Evolutionary conservation across 306 rosid genomes (phyloP).

Genomic region (Delonix regia): DNA sequence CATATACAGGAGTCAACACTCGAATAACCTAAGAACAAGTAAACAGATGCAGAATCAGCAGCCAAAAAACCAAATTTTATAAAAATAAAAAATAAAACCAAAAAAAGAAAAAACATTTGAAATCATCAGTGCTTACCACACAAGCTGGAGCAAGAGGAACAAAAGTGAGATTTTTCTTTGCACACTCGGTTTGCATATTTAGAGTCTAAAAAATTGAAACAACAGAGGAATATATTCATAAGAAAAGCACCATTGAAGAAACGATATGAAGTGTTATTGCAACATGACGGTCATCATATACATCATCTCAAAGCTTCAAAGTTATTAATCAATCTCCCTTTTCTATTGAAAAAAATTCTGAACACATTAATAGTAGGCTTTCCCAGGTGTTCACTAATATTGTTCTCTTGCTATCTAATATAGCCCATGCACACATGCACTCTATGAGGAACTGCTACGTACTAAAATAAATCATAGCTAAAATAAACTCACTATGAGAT

Average conservation of each 20-base stretch:
- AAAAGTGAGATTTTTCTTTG: constrained; percentile 84
- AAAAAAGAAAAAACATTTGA: neutral
- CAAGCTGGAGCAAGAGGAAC: constrained; percentile 97
- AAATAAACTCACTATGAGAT: neutral
- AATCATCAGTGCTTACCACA: constrained; percentile 70
- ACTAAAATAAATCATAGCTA: neutral
- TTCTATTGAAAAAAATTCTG: neutral
- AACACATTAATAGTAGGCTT: neutral
- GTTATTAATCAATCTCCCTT: neutral
- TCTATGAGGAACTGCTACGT: neutral
- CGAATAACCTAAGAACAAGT: constrained; percentile 73
- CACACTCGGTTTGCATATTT: constrained; percentile 65
- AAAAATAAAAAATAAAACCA: too few relatives aligned
- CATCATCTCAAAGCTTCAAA: constrained; percentile 8
- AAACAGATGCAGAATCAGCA: constrained; percentile 26
- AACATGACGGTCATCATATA: constrained; percentile 9
- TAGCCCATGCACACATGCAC: neutral
- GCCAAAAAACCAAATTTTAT: neutral
- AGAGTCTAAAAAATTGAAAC: constrained; percentile 60
- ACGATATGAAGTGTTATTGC: neutral
- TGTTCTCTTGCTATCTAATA: constrained; percentile 21
- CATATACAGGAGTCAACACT: constrained; percentile 89
- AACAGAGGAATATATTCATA: constrained; percentile 34
- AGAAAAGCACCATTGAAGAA: constrained; percentile 17
- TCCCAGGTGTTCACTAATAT: constrained; percentile 9